Evolutionary conservation across 495 filamentous ascomycete species (phyloP), one percentile per base, ranked within the genome.

Genomic region (Tuber magnatum): DNA sequence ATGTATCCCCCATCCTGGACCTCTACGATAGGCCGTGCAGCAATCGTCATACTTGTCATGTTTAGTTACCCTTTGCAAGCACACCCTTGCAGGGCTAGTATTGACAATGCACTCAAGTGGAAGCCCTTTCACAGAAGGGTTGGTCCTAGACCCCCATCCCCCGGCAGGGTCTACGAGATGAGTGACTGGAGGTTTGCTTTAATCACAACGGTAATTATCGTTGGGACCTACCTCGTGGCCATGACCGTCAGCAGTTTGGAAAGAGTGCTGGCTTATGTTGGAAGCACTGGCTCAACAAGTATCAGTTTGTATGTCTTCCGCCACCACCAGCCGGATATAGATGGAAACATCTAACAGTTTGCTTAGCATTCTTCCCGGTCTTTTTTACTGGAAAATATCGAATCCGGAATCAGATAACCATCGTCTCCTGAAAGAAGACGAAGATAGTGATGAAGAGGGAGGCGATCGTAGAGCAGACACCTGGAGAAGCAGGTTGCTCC

Each of bases 331-430:
- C 12, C 40, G 12, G 48, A 43, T 14, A 65, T 18, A 9, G n/a
- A 9, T 24, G 20, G 0, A 7, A 74, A 43, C 16, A 69, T 3
- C 42, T 80, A 24, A 81, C 42, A 43, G 28, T 20, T 32, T 20
- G 28, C 35, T 32, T 41, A 81, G 80, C 83, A 98, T 99, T 77
- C 86, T 99, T 0, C 96, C 95, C 0, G 95, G 95, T 0, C 82
- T 98, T 22, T 98, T 99, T 84, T 99, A 97, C 86, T 98, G 97
- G 87, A 97, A 97, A 85, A 97, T 99, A 73, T 93, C 91, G 0
- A 88, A 90, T 20, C 96, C 96, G 0, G 90, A 97, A 65, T 92
- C 92, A 14, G 87, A 91, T 73, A 86, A 93, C 69, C 94, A 97
- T 79, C 92, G 94, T 79, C 90, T 91, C 16, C 84, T 97, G 28